Conservation (phyloP, 2,329 filamentous ascomycete species). For the Phaeophleospora eucalypticola region DNA sequence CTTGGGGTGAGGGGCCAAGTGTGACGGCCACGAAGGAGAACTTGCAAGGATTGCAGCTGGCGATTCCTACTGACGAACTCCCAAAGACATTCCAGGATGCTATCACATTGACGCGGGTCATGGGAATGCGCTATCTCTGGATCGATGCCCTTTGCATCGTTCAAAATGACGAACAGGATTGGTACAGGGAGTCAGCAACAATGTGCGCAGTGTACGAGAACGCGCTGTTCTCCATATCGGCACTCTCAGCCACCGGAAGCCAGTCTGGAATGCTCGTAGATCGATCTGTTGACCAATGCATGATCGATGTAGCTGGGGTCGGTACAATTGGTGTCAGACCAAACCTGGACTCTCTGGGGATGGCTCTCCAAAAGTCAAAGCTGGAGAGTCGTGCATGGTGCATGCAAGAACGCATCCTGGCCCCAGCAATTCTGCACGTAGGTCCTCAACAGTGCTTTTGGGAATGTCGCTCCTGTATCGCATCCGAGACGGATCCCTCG, state of each 20-base stretch:
- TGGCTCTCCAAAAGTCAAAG: neutral
- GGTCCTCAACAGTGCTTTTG: too few relatives aligned
- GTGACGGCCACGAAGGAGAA: too few relatives aligned
- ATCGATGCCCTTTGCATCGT: slow-evolving; percentile 12
- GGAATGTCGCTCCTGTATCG: too few relatives aligned
- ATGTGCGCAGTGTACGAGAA: slow-evolving; percentile 5
- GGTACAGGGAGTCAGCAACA: slow-evolving; percentile 1
- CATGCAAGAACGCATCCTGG: too few relatives aligned
- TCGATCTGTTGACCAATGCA: neutral
- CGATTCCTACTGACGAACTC: neutral
- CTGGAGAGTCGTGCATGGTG: slow-evolving; percentile 5
- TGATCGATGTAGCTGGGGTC: neutral
- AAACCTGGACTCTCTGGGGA: neutral
- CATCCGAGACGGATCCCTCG: too few relatives aligned
- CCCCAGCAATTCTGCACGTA: too few relatives aligned
- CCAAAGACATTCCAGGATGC: slow-evolving; percentile 9
- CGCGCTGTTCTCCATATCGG: slow-evolving; percentile 2
- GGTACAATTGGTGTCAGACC: neutral
- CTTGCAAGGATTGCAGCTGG: neutral
- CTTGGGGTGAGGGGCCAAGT: neutral
- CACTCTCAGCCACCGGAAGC: slow-evolving; percentile 1
- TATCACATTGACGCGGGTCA: neutral
- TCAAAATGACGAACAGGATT: slow-evolving; percentile 6
- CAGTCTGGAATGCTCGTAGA: slow-evolving; percentile 1
- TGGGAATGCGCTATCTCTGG: slow-evolving; percentile 7